Evolutionary conservation across 2,329 filamentous ascomycete species (phyloP).

Genomic region (Cladosporium sp.): DNA sequence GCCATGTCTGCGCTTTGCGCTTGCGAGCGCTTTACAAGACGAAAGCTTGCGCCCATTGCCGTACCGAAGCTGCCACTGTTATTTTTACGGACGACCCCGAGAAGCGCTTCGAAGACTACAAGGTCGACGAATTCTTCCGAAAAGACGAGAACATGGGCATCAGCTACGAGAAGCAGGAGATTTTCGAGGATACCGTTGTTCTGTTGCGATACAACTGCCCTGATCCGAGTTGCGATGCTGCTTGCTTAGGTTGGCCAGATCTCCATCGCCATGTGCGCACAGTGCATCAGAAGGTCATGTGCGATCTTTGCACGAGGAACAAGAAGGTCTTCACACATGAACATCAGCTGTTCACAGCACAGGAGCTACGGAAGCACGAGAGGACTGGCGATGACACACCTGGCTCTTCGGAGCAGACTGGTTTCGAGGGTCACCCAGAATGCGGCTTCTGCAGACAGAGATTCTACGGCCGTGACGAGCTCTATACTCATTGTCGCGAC

Average conservation of each 20-base stretch:
- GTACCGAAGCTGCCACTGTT: conserved; percentile 76
- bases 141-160: conserved; percentile 87
- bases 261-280: conserved; percentile 78
- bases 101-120: conserved; percentile 86
- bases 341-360: conserved; percentile 83
- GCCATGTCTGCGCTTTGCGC: conserved; percentile 90
- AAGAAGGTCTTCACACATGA: conserved; percentile 99
- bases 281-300: conserved; percentile 84
- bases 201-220: conserved; percentile 94
- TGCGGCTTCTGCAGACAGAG: conserved; percentile 89
- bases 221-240: conserved; percentile 78
- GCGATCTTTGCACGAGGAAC: conserved; percentile 84
- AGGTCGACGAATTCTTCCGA: conserved; percentile 68
- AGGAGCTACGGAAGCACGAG: conserved; percentile 84
- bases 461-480: conserved; percentile 94
- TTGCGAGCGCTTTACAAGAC: conserved; percentile 94
- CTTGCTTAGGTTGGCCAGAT: conserved; percentile 78
- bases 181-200: conserved; percentile 85
- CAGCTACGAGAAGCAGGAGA: conserved; percentile 82
- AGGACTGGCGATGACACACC: conserved; percentile 86
- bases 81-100: conserved; percentile 85
- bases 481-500: conserved; percentile 89
- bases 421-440: conserved; percentile 92
- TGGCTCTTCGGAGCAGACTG: conserved; percentile 86
- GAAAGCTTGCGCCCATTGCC: conserved; percentile 93